A percentile compares a stretch with the other conserved stretches of the same genome.
Conservation (phyloP, 2,329 filamentous ascomycete genomes). For the Xylaria sp. region DNA sequence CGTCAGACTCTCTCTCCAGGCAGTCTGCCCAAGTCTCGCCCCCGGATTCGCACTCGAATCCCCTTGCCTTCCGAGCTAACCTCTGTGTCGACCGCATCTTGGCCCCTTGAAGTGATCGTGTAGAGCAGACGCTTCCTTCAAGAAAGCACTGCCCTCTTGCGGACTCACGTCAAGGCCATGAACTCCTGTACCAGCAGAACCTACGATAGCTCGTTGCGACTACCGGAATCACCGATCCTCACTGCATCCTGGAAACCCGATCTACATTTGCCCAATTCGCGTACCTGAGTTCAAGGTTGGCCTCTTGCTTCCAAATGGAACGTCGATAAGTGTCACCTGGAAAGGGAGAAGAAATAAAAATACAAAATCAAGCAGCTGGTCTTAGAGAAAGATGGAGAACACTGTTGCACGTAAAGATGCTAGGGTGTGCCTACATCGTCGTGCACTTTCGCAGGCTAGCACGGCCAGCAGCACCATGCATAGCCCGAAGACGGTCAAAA, state of each 20-base stretch:
- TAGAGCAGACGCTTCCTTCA: slow-evolving; percentile 15
- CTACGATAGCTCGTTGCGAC: slow-evolving; percentile 19
- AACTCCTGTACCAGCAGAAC: slow-evolving; percentile 16
- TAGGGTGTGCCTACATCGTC: slow-evolving; percentile 51
- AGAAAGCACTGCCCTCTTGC: not conserved
- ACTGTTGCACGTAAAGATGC: slow-evolving; percentile 39
- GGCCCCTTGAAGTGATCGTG: slow-evolving; percentile 18
- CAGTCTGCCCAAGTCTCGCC: slow-evolving; percentile 3
- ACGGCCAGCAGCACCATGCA: slow-evolving; percentile 54
- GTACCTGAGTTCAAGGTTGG: slow-evolving; percentile 32
- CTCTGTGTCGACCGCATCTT: slow-evolving; percentile 10
- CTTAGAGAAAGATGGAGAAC: slow-evolving; percentile 43
- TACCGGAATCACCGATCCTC: slow-evolving; percentile 25
- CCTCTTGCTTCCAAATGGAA: slow-evolving; percentile 34
- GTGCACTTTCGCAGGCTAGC: slow-evolving; percentile 59
- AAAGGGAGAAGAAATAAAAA: not conserved
- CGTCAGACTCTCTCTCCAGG: not conserved
- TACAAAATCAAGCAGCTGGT: not conserved
- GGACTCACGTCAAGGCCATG: slow-evolving; percentile 11
- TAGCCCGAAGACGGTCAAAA: slow-evolving; percentile 56
- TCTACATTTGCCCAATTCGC: slow-evolving; percentile 12
- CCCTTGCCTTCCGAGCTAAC: not conserved
- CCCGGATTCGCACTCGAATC: slow-evolving; percentile 19
- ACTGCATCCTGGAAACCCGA: slow-evolving; percentile 16
- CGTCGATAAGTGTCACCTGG: slow-evolving; percentile 14